Base-by-base conservation (phyloP, 2,329 filamentous ascomycete species). In the Aspergillus hiratsukae region DNA sequence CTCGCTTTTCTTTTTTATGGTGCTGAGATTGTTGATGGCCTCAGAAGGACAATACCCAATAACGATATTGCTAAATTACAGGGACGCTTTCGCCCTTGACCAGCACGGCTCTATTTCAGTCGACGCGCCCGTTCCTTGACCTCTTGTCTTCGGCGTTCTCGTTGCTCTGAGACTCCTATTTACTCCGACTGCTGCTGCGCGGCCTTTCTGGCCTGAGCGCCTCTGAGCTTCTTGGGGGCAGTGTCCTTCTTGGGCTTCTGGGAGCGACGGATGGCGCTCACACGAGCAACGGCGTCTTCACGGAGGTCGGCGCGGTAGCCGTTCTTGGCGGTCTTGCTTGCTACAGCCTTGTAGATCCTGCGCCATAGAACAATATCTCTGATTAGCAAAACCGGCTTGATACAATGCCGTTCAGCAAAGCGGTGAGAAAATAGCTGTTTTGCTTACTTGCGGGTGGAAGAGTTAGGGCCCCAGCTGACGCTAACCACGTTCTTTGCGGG, bases 271-370 rank as follows among this genome's bases (percentile, higher is more conserved):
- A 96, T 84, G 71, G 91, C 91, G 71, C 87, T 91, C 74, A 89
- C 91, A 73, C 94, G 90, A 78, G 91, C 82, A 72, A 97, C 87
- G 69, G 93, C 92, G 71, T 82, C 82, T 72, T 84, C 79, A 68
- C 88, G 88, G 78, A 92, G 83, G 75, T 93, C 89, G 70, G 83
- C 71, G 69, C 89, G 90, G 88, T 97, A 99, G 74, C 87, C 85
- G 75, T 84, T 83, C 86, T 91, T 91, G 77, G 91, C 88, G 69
- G 87, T 86, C 76, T 83, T 81, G 82, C 85, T 88, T 80, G 91
- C 91, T 75, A 97, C 86, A 70, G 84, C 83, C 82, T 89, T 90
- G 87, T 92, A 97, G 80, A 89, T 88, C 85, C 91, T 94, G 65
- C 51, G 63, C 56, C 37, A 55, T 52, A 35, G 23, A 7, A 52